A percentile compares a stretch with the other conserved stretches of the same genome.
Evolutionary conservation across 2,329 filamentous ascomycete genomes (phyloP).

Genomic region (Talaromyces albobiverticillius): DNA sequence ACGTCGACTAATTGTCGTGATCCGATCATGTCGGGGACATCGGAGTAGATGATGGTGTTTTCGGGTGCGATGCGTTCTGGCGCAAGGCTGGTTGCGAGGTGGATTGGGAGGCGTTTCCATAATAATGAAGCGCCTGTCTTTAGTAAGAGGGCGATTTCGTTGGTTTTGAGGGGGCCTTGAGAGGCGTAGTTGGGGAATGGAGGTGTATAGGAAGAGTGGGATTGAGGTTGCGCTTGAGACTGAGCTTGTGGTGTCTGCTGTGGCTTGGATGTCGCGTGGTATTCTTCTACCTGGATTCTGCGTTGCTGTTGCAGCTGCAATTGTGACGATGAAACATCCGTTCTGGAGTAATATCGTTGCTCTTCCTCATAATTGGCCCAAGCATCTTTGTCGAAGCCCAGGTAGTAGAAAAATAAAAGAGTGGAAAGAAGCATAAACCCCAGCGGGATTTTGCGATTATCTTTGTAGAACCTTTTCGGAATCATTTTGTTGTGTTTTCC

Average conservation of each 20-base stretch:
- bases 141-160: constrained; percentile 20
- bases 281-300: neutral
- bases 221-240: neutral
- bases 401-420: constrained; percentile 23
- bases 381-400: constrained; percentile 19
- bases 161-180: constrained; percentile 4
- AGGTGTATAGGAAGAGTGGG: neutral
- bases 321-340: neutral
- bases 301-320: neutral
- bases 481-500: neutral
- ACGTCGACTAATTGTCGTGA: constrained; percentile 22
- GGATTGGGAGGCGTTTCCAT: constrained; percentile 26
- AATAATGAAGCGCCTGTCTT: constrained; percentile 26
- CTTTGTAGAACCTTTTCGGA: constrained; percentile 21
- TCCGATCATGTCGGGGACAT: constrained; percentile 23
- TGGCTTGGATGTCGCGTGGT: neutral
- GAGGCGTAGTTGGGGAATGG: neutral
- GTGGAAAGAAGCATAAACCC: constrained; percentile 23
- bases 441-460: constrained; percentile 24
- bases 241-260: too few species aligned
- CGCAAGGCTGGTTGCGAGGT: constrained; percentile 24
- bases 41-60: constrained; percentile 25
- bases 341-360: neutral
- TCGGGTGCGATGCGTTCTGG: constrained; percentile 21
- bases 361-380: neutral